Evolutionary conservation across 495 filamentous ascomycete genomes (phyloP), one percentile per base, ranked within the genome.

Genomic region (Daldinia concentrica): DNA sequence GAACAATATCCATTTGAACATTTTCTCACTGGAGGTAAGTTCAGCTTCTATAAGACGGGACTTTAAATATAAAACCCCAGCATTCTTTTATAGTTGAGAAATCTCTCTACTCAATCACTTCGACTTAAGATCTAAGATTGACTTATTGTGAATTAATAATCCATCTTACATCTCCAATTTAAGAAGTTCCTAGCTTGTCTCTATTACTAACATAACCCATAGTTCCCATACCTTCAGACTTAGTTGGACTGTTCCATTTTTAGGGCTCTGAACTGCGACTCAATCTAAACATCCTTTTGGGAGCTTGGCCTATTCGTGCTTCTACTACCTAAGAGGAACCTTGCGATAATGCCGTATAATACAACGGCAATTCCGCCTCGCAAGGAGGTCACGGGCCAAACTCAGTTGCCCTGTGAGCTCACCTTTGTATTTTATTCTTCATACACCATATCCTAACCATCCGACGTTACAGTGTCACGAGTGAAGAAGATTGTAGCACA

Each of bases 401-500:
- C 91, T 12, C 88, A 90, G 64, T 87, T 99, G 7, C 96, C 95
- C 32, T 84, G 95, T 98, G 83, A 83, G 92, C 83, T 22, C 34
- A 22, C 22, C 50, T 3, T 43, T 45, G 2, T 6, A 51, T 39
- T 6, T 15, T 32, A 19, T 30, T 8, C 7, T 12, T 26, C 22
- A 7, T 7, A 17, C 30, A 55, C 24, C 52, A 36, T 14, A 52
- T 54, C 39, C 58, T 68, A 62, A 65, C 15, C 43, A 12, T 3
- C 14, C 24, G 29, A 34, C 14, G 8, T 3, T 48, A 69, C 70
- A 97, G 95, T 98, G 27, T 91, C 95, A 14, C 87, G 95, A 62
- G 91, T 98, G 54, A 97, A 97, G 78, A 95, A 94, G 80, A 97
- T 98, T 73, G 92, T 99, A 57, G 85, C 87, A 15, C 84, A 93